Percentiles rank a stretch among this genome's conserved stretches.
phyloP scores from a whole-genome alignment of 2,329 filamentous ascomycete genomes.

The Colletotrichum shisoi region DNA sequence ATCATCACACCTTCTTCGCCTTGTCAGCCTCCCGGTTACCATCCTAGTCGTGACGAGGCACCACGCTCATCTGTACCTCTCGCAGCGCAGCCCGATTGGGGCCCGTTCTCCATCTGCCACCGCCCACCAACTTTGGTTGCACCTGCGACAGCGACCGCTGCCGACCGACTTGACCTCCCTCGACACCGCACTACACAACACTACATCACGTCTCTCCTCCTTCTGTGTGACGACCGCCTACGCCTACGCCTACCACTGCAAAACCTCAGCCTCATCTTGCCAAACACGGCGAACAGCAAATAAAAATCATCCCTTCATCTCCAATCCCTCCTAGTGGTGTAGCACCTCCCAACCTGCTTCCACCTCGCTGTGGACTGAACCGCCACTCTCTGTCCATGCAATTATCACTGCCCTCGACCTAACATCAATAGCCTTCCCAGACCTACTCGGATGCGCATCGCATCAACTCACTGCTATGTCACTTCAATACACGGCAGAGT shows the following conservation, averaged over 20 bases:
- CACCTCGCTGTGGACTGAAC: slow-evolving; percentile 17
- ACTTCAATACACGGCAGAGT: slow-evolving; percentile 76
- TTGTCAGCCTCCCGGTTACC: slow-evolving; percentile 14
- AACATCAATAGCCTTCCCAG: slow-evolving; percentile 27
- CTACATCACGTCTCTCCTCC: background rate
- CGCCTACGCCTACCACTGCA: background rate
- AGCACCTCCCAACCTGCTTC: slow-evolving; percentile 11
- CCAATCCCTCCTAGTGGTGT: slow-evolving; percentile 16
- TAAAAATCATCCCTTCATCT: slow-evolving; percentile 11
- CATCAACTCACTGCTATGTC: slow-evolving; percentile 56
- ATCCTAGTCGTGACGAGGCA: slow-evolving; percentile 12
- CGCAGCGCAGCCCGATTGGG: slow-evolving; percentile 37
- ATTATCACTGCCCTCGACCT: slow-evolving; percentile 21
- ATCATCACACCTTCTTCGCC: slow-evolving; percentile 9
- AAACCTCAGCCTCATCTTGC: slow-evolving; percentile 7
- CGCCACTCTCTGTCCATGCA: slow-evolving; percentile 19
- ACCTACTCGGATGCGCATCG: slow-evolving; percentile 49
- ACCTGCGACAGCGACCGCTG: slow-evolving; percentile 6
- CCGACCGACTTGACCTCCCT: slow-evolving; percentile 23
- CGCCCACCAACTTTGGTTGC: slow-evolving; percentile 11
- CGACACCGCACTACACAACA: slow-evolving; percentile 9
- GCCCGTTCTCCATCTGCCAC: slow-evolving; percentile 26
- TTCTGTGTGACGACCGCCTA: slow-evolving; percentile 5
- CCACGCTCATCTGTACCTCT: slow-evolving; percentile 9
- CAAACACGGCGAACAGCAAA: slow-evolving; percentile 1